phyloP scores from a whole-genome alignment of 495 filamentous ascomycete genomes.

The Chlorociboria aeruginascens region DNA sequence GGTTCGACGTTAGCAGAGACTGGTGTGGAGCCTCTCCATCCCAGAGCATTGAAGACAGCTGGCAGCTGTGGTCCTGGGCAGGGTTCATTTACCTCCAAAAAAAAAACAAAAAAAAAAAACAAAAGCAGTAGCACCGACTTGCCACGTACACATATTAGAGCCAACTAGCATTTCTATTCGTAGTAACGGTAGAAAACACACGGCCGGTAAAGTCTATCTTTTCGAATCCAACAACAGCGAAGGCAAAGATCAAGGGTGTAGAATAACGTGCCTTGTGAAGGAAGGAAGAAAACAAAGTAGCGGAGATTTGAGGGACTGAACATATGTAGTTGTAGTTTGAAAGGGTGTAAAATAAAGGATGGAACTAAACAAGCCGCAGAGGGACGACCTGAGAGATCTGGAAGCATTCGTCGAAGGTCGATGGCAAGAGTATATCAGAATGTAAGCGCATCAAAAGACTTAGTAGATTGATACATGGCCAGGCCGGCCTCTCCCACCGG shows the following conservation, averaged over 20 bases:
- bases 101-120: too few species aligned
- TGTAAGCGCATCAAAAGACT: too few species aligned
- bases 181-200: slow-evolving; percentile 20
- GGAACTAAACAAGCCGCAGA: too few species aligned
- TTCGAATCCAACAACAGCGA: slow-evolving; percentile 24
- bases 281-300: background rate
- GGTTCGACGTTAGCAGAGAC: background rate
- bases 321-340: too few species aligned
- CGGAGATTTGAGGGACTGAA: background rate
- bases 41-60: slow-evolving; percentile 47
- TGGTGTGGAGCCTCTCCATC: slow-evolving; percentile 28
- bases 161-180: slow-evolving; percentile 15
- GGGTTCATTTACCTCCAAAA: slow-evolving; percentile 53
- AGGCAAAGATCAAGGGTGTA: slow-evolving; percentile 4
- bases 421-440: too few species aligned
- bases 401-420: too few species aligned
- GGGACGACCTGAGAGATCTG: too few species aligned
- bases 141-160: slow-evolving; percentile 43
- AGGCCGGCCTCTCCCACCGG: background rate
- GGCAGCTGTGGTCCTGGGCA: slow-evolving; percentile 45
- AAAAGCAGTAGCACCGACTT: slow-evolving; percentile 47
- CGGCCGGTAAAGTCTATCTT: slow-evolving; percentile 37
- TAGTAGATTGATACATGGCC: too few species aligned
- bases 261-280: background rate
- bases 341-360: too few species aligned